Evolutionary conservation across 1,284 basidiomycete species (phyloP), one percentile per base, ranked within the genome.

Genomic region (Ceraceosorus guamensis): DNA sequence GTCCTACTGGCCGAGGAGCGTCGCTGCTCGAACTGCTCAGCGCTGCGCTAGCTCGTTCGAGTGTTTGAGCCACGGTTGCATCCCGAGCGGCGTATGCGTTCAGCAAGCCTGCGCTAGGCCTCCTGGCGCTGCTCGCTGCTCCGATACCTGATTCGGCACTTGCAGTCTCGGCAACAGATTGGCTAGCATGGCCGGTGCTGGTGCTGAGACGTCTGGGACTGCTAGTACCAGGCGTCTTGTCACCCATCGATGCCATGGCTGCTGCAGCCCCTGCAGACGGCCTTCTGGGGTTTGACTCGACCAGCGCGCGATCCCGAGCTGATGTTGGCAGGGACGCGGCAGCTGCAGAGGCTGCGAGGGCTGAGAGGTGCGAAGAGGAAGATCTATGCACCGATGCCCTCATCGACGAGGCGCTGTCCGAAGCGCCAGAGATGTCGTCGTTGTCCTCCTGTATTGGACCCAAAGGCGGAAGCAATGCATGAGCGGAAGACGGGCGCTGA

Each of bases 1-100:
- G 8, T n/a, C 8, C 8, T n/a, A 8, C 37, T 8, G 37, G 37
- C 8, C 37, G 37, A 8, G 37, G 37, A 8, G 37, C 37, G n/a
- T 41, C 37, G 37, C 37, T 41, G 37, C 37, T 41, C 8, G 8
- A 8, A 50, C 62, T 61, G 18, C 64, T 62, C 3, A 69, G 61
- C 5, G 67, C 61, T 3, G 60, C 62, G 16, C 58, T 62, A 31
- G 67, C 67, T 16, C 59, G 60, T 18, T 57, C 59, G 16, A 69
- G 65, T 59, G 61, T 18, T 47, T 50, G 2, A 56, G 55, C 1
- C 57, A 62, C 2, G 50, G 52, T n/a, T n/a, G n/a, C n/a, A n/a
- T n/a, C n/a, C n/a, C n/a, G n/a, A n/a, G n/a, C n/a, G n/a, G n/a
- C n/a, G n/a, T n/a, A n/a, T n/a, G n/a, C n/a, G n/a, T n/a, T n/a